phyloP scores from a whole-genome alignment of 2,329 filamentous ascomycete genomes.

The Thielaviopsis ethacetica region DNA sequence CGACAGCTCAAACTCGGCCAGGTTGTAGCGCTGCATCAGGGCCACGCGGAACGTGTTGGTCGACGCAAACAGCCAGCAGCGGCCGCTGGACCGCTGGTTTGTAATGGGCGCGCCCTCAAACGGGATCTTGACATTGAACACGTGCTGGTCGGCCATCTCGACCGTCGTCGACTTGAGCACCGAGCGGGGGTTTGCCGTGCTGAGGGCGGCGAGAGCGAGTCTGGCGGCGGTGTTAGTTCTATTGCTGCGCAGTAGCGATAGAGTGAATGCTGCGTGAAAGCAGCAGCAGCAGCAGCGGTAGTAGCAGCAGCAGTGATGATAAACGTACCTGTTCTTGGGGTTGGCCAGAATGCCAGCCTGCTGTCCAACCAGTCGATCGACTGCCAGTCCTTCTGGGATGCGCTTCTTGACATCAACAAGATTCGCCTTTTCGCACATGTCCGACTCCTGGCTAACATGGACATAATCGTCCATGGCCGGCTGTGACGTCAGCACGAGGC shows the following conservation, averaged over 20 bases:
- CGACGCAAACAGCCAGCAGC: constrained; percentile 84
- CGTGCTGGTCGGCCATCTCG: constrained; percentile 53
- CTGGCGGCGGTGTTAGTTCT: constrained; percentile 24
- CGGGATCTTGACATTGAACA: constrained; percentile 71
- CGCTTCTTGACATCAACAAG: constrained; percentile 1
- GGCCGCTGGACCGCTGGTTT: constrained; percentile 64
- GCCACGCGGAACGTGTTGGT: constrained; percentile 88
- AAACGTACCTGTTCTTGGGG: constrained; percentile 43
- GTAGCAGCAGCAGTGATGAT: too few species aligned
- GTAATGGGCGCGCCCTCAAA: constrained; percentile 71
- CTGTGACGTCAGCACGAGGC: not conserved
- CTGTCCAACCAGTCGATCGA: constrained; percentile 38
- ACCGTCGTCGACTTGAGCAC: constrained; percentile 49
- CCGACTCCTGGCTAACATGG: not conserved
- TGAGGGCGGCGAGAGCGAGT: constrained; percentile 59
- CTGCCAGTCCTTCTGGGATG: constrained; percentile 30
- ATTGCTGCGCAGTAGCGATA: not conserved
- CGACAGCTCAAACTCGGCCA: constrained; percentile 68
- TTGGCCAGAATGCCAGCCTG: constrained; percentile 45
- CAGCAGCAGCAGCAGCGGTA: too few species aligned
- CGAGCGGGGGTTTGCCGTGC: constrained; percentile 45
- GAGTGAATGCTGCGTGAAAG: too few species aligned
- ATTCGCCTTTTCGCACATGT: constrained; percentile 5
- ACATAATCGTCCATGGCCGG: not conserved
- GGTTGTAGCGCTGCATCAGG: constrained; percentile 66